Evolutionary conservation across 345 rosid species (phyloP), one percentile per base, ranked within the genome.

Genomic region (Eutrema yunnanense): DNA sequence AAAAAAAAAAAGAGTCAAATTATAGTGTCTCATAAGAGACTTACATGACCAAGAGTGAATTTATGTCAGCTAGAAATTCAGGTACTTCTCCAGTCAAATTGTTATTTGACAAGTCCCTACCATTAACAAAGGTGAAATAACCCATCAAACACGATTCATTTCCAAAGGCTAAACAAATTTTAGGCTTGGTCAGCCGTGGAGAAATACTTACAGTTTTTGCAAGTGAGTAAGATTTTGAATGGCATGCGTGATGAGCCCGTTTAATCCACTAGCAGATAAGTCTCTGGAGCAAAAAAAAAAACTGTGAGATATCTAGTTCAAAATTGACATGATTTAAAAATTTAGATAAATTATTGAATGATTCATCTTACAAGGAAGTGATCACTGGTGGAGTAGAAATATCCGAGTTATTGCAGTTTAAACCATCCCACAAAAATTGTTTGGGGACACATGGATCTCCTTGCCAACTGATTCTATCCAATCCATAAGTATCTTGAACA

Each of bases 371-470:
- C 75, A 71, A 71, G 9, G 60, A 29, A 48, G 37, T 61, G 48
- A 71, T 71, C 14, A 56, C 14, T 37, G 75, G 75, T 49, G 68
- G 32, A 0, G n/a, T 62, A 14, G 26, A 46, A 50, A 0, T 22
- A 38, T 46, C 48, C 9, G 32, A 55, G 71, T 62, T 51, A 63
- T 65, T 69, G 76, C 86, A 86, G 26, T 33, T 64, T 2, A 86
- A 71, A 42, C 88, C 85, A 3, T 72, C 78, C 88, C 88, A 81
- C 48, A 9, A 2, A 57, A 67, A 81, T 9, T 6, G 47, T 19
- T 42, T 33, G 9, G 86, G 90, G 5, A 67, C 58, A n/a, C 88
- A 82, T 32, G 88, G 88, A 74, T 86, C 90, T 60, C 88, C 90
- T 64, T 86, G 86, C 90, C 86, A 86, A 22, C 73, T 69, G 9